phyloP scores from a whole-genome alignment of 768 basidiomycete genomes.

The Leccinum arenicola region DNA sequence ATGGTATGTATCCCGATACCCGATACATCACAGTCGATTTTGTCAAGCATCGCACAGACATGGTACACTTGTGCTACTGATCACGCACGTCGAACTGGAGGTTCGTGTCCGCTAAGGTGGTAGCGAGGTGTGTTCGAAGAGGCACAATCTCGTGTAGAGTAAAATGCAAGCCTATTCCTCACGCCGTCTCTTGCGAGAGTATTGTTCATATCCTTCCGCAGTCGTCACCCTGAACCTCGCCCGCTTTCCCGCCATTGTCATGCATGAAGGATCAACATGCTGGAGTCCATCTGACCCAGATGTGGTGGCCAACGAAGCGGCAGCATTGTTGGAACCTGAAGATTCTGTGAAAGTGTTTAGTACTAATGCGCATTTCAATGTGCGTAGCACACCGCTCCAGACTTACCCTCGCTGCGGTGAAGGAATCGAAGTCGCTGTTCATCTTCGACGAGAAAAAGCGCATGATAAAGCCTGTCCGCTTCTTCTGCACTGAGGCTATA shows the following conservation, averaged over 20 bases:
- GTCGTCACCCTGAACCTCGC: constrained; percentile 2
- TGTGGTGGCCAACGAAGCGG: too few relatives aligned
- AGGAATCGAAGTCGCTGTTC: background rate
- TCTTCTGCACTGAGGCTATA: background rate
- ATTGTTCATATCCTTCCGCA: background rate
- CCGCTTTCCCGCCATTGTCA: background rate
- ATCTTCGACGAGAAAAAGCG: background rate
- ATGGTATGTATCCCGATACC: too few relatives aligned
- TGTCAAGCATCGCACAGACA: too few relatives aligned
- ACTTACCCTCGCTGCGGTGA: background rate
- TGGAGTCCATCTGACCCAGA: background rate
- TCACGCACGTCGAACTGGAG: too few relatives aligned
- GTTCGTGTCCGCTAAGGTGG: too few relatives aligned
- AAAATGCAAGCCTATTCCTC: too few relatives aligned
- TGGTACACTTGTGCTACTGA: too few relatives aligned
- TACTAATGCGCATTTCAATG: background rate
- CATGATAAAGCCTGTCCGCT: background rate
- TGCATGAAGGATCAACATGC: background rate
- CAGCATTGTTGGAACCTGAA: background rate
- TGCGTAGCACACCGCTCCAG: background rate
- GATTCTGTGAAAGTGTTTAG: background rate
- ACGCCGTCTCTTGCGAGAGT: background rate
- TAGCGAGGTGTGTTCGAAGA: too few relatives aligned
- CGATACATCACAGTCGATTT: too few relatives aligned
- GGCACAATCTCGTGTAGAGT: too few relatives aligned